Percentiles rank a stretch among this genome's conserved stretches.
Evolutionary conservation across 768 basidiomycete species (phyloP).

Genomic region (Naganishia friedmannii): DNA sequence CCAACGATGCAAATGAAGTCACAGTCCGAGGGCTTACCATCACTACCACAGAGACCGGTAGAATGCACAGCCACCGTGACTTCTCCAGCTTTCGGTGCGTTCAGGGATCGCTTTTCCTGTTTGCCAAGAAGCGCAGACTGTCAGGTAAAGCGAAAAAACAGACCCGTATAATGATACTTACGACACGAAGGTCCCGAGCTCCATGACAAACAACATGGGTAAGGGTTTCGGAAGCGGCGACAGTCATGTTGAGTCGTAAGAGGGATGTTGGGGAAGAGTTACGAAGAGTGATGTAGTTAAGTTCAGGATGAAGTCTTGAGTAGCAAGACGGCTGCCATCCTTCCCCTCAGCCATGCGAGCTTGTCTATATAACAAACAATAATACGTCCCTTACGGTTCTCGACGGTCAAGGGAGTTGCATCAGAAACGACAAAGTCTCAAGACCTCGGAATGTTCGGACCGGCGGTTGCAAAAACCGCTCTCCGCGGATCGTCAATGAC

Average conservation of each 20-base stretch:
- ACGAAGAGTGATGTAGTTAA: too few species aligned
- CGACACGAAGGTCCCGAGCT: conserved; percentile 74
- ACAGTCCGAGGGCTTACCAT: conserved; percentile 58
- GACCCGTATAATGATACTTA: conserved; percentile 33
- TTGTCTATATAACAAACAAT: neutral
- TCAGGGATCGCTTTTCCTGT: conserved; percentile 64
- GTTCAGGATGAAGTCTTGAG: neutral
- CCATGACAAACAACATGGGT: conserved; percentile 78
- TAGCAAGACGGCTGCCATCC: neutral
- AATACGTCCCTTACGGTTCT: neutral
- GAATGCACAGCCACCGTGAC: conserved; percentile 75
- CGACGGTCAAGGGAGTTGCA: neutral
- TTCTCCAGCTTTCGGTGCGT: conserved; percentile 68
- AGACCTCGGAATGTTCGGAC: neutral
- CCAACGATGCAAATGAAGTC: conserved; percentile 54
- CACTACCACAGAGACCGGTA: conserved; percentile 82
- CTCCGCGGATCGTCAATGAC: neutral
- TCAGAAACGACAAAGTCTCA: neutral
- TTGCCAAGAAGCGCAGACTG: neutral
- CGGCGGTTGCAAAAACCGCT: neutral
- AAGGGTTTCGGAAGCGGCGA: conserved; percentile 41
- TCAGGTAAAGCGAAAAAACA: neutral
- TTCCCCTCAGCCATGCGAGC: neutral
- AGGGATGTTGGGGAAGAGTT: neutral
- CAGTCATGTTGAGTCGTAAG: neutral